Base-by-base conservation (phyloP, 2,329 filamentous ascomycete species). In the Ascochyta fabae region DNA sequence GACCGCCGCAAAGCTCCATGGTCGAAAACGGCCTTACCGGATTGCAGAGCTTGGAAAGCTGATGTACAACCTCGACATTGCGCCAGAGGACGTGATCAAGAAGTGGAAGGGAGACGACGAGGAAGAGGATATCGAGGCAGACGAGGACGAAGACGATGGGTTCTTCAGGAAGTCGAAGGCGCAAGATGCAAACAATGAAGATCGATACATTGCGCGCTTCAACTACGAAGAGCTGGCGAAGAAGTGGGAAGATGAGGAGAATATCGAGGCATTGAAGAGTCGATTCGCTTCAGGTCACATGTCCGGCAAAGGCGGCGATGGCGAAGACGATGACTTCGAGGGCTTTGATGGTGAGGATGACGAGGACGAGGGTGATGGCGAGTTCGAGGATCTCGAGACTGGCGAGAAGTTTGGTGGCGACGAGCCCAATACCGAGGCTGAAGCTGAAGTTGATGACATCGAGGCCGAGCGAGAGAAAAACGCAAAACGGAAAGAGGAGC, bases 401-500 rank as follows among this genome's bases (percentile, higher is more conserved):
- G 90, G 87, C 4, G 88, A 92, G 67, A 81, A 83, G 26, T 80
- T 84, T 47, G 73, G 78, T 42, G 75, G 63, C 7, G 68, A 72
- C 1, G 56, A 69, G 78, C 80, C 57, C 15, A 71, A 60, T 7
- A 76, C 76, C 13, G 77, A 77, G 72, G 73, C 77, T 27, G 68
- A 75, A 15, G 72, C 80, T 8, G 78, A 79, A 9, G 78, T 79
- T 8, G 78, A 81, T 35, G 80, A 82, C 43, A 82, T 98, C n/a
- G 92, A 94, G 59, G 90, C 88, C 3, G 95, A 99, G 78, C 89
- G 95, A 64, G 91, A 92, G 65, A 90, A 86, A 75, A 99, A 99
- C 69, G 95, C 95, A 2, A 86, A 88, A 62, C 85, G 91, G 62
- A 99, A 99, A 76, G 95, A 97, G 77, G 95, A 99, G 74, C 85